A percentile compares a stretch with the other conserved stretches of the same genome.
These are phyloP conservation scores for Yarrowia bubula DNA, from an alignment of 805 yeast genomes.

Conservation along the genomic window DNA sequence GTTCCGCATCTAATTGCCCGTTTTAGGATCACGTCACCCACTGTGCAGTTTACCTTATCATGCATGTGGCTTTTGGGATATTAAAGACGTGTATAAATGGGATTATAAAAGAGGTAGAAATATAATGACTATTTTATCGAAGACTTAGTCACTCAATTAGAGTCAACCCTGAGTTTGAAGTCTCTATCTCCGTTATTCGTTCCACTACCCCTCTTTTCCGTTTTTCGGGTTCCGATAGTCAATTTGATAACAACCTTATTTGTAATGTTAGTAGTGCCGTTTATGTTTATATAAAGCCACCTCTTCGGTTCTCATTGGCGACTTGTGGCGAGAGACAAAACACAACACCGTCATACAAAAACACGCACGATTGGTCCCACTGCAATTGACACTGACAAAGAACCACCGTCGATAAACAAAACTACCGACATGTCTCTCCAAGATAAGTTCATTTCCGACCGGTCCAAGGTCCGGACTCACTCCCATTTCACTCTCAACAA, in stretches of 20 bases:
- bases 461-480: neutral
- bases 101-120: no score
- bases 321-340: no score
- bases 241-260: slow-evolving; percentile 10
- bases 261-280: slow-evolving; percentile 1
- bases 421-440: neutral
- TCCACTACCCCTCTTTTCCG: neutral
- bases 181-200: no score
- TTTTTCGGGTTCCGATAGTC: neutral
- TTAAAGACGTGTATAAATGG: no score
- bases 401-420: no score
- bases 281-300: neutral
- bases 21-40: neutral
- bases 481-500: neutral
- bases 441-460: slow-evolving; percentile 12
- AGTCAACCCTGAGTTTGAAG: no score
- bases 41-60: slow-evolving; percentile 2
- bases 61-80: neutral
- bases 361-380: no score
- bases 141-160: no score
- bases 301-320: no score
- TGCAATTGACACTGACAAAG: no score
- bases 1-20: neutral
- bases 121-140: no score
- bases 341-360: no score